Evolutionary conservation across 1,284 basidiomycete species (phyloP), one percentile per base, ranked within the genome.

Genomic region (Exsudoporus floridanus): DNA sequence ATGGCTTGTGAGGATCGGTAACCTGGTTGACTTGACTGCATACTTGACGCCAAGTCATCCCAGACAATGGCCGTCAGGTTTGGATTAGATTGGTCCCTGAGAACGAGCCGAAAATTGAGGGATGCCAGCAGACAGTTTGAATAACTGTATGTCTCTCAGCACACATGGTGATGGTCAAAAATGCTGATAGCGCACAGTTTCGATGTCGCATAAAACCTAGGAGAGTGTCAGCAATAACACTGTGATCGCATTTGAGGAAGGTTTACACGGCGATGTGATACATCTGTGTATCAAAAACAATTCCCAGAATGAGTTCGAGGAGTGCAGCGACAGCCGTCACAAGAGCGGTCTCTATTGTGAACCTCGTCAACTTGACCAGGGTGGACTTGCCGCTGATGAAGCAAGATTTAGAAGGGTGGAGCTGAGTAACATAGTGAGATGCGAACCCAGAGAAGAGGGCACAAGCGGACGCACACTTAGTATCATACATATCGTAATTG

Each of bases 181-280:
- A 9, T 14, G 5, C 1, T 14, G 8, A 31, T 5, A 8, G 46
- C 63, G 0, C 14, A 67, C 65, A 67, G 59, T 33, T 69, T 65
- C 6, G 66, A 65, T 45, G 57, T 39, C 9, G 37, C 41, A 38
- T 46, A 69, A 46, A 65, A 69, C 13, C 58, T 67, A 10, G 6
- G 1, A 12, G 13, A 7, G 9, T 28, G 5, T 52, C 27, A 47
- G 48, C 9, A n/a, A 9, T 5, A 4, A 25, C 3, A 12, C 5
- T 21, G 5, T 6, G 6, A 21, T 1, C 5, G 9, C n/a, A 4
- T 16, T 0, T 4, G 2, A 3, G 9, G 28, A 41, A 18, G 54
- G n/a, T 62, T 50, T 45, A 69, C 63, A 65, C 38, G 0, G 66
- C 64, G 4, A 56, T 1, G 2, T 65, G 64, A 48, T 53, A 58